Percentiles rank a stretch among this genome's conserved stretches.
Conservation (phyloP, 495 filamentous ascomycete genomes). For the Trichoderma gamsii region DNA sequence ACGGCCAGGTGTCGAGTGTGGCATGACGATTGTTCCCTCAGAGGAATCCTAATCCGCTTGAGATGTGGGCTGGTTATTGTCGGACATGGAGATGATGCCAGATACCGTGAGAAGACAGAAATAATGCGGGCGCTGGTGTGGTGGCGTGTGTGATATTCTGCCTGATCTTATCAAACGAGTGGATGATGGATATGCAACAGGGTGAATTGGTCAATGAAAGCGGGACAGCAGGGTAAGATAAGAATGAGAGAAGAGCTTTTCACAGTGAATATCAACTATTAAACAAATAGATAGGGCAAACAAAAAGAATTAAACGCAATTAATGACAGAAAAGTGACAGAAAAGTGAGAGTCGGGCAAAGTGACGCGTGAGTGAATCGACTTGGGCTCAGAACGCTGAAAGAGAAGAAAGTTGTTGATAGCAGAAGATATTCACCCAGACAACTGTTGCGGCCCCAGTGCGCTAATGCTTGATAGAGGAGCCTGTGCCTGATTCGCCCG, state of each 20-base stretch:
- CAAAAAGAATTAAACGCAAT: background rate
- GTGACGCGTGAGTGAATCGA: slow-evolving; percentile 1
- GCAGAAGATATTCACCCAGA: background rate
- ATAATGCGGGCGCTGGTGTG: too few species aligned
- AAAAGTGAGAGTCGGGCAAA: background rate
- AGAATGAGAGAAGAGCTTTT: background rate
- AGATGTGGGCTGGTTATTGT: background rate
- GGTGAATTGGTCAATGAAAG: background rate
- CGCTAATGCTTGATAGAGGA: background rate
- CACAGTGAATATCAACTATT: background rate
- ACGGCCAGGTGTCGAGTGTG: background rate
- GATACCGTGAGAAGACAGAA: background rate
- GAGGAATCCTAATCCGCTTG: background rate
- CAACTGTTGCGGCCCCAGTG: background rate
- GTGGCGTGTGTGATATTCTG: too few species aligned
- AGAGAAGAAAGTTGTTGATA: background rate
- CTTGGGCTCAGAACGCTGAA: background rate
- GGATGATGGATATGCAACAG: background rate
- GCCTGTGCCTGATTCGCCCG: background rate
- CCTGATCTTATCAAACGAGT: too few species aligned
- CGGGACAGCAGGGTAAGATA: background rate
- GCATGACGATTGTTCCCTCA: background rate
- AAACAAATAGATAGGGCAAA: background rate
- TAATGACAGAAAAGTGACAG: background rate
- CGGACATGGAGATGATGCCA: background rate